These are phyloP conservation scores for Glaciozyma martinii DNA, from an alignment of 768 basidiomycete genomes.

Conservation along the genomic window DNA sequence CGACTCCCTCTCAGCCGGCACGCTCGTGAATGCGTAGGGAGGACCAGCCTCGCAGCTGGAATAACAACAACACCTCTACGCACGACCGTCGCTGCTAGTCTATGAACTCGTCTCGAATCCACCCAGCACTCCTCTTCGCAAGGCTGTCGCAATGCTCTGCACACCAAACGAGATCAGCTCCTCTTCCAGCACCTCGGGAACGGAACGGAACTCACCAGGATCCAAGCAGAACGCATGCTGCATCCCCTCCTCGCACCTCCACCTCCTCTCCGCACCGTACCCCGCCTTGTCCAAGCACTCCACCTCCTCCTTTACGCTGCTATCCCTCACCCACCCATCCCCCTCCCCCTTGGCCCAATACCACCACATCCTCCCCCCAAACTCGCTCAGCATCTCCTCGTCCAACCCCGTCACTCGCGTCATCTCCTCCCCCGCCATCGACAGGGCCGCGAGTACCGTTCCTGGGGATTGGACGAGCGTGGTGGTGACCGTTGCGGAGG, in stretches of 20 bases:
- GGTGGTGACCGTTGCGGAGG: not conserved
- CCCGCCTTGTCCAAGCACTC: slow-evolving; percentile 4
- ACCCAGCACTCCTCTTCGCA: slow-evolving; percentile 17
- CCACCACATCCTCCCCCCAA: slow-evolving; percentile 10
- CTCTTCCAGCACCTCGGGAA: not conserved
- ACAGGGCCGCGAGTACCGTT: slow-evolving; percentile 18
- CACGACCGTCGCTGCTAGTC: too few relatives aligned
- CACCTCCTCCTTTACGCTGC: slow-evolving; percentile 17
- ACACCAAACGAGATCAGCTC: too few relatives aligned
- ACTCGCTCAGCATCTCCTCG: not conserved
- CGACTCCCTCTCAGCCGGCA: too few relatives aligned
- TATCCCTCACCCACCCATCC: slow-evolving; percentile 26
- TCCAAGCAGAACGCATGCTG: slow-evolving; percentile 25
- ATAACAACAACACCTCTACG: too few relatives aligned
- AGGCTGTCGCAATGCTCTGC: slow-evolving; percentile 19
- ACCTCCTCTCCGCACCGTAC: slow-evolving; percentile 3
- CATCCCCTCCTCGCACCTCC: slow-evolving; percentile 24
- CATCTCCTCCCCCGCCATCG: slow-evolving; percentile 25
- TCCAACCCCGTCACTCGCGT: slow-evolving; percentile 13
- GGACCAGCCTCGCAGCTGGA: too few relatives aligned
- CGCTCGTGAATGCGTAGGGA: too few relatives aligned
- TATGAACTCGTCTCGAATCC: slow-evolving; percentile 20
- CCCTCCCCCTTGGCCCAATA: slow-evolving; percentile 17
- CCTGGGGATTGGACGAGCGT: slow-evolving; percentile 11
- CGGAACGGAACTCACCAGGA: slow-evolving; percentile 6